Percentiles rank a stretch among this genome's conserved stretches.
phyloP scores from a whole-genome alignment of 805 yeast species.

The Clavispora vitiphila region DNA sequence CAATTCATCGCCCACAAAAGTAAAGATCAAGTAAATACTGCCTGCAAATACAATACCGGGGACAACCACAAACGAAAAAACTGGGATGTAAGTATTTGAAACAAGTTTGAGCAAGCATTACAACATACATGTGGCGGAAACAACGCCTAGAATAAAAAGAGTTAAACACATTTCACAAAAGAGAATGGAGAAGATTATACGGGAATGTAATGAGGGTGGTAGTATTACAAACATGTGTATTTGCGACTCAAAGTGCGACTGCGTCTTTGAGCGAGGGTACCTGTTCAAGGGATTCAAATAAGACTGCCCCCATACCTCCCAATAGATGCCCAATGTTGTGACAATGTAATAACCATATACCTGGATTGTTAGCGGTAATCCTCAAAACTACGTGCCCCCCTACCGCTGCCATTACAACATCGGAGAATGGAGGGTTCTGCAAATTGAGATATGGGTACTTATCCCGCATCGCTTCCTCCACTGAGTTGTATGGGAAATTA shows the following conservation, averaged over 20 bases:
- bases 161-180: neutral
- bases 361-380: constrained; percentile 29
- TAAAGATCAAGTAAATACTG: neutral
- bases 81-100: neutral
- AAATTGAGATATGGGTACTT: constrained; percentile 15
- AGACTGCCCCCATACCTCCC: constrained; percentile 26
- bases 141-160: neutral
- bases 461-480: constrained; percentile 20
- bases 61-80: neutral
- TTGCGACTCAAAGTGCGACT: neutral
- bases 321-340: constrained; percentile 30
- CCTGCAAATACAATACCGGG: neutral
- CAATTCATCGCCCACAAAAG: neutral
- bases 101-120: neutral
- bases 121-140: neutral
- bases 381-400: constrained; percentile 30
- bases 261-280: constrained; percentile 6
- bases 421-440: constrained; percentile 21
- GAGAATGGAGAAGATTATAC: neutral
- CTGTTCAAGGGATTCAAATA: constrained; percentile 13
- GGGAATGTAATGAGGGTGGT: neutral
- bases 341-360: constrained; percentile 30
- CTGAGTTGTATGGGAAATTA: constrained; percentile 20
- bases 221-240: neutral
- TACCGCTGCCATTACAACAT: constrained; percentile 23